Evolutionary conservation across 768 basidiomycete genomes (phyloP), one percentile per base, ranked within the genome.

Genomic region (Rhodotorula babjevae): DNA sequence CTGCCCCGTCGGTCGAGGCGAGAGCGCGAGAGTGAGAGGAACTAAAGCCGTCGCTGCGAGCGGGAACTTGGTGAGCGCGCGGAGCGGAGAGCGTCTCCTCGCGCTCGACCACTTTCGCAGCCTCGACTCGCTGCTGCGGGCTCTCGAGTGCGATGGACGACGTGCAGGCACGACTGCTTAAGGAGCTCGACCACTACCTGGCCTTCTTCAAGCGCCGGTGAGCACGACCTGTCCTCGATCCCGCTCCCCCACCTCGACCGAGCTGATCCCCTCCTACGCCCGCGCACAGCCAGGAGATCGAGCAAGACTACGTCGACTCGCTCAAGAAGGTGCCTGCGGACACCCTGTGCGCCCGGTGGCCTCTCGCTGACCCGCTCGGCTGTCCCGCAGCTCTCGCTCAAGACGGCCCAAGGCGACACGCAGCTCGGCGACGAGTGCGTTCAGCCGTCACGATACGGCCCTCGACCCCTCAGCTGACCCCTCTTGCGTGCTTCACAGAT

Each of bases 201-300:
- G n/a, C n/a, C n/a, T n/a, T n/a, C n/a, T n/a, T n/a, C n/a, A n/a
- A n/a, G n/a, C n/a, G n/a, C n/a, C n/a, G n/a, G n/a, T n/a, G n/a
- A n/a, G n/a, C n/a, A n/a, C n/a, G n/a, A n/a, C n/a, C 27, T 68
- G 15, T 18, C 33, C 19, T 9, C 11, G 33, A 10, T 23, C 59
- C 19, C 2, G 1, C n/a, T n/a, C 59, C 18, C 63, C 42, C 52
- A 64, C 55, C 40, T 33, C 46, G 40, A 36, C 16, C 23, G 4
- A 16, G 25, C 42, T 23, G 56, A 59, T 23, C 33, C 31, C 60
- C 18, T 36, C 18, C 56, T 40, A 31, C 25, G 60, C 31, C n/a
- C 21, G 23, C n/a, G 19, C n/a, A 47, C 72, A 78, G 77, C 52
- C 68, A 69, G 8, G 78, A 79, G 42, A 49, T 79, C n/a, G 78